Evolutionary conservation across 2,329 filamentous ascomycete species (phyloP), one percentile per base, ranked within the genome.

Genomic region (Pseudocercospora pini-densiflorae): DNA sequence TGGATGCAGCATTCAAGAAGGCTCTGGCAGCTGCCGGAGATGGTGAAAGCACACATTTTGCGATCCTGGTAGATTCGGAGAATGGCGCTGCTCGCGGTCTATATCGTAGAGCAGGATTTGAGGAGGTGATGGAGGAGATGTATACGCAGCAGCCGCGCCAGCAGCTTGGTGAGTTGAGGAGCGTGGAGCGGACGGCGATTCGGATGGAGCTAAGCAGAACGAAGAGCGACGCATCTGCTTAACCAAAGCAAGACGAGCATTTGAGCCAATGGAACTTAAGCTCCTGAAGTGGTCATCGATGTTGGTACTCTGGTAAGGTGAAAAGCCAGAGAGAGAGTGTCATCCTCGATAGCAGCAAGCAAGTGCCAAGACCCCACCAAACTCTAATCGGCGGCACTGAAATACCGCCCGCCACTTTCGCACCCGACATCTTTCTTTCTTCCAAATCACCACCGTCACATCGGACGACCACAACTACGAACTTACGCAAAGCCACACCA

Each of bases 401-500:
- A 43, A 43, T 43, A 43, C 40, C 40, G 40, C n/a, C 40, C 40
- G 40, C 40, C 36, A 40, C 14, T 43, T 43, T 43, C 16, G 36
- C 36, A 40, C 0, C 36, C 36, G 14, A 12, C 36, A 16, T 16
- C 36, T n/a, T 43, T 64, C 33, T 62, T 53, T 63, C 68, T 64
- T 40, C 61, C 51, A 59, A 33, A 64, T 66, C 63, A 69, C 61
- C 65, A 58, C 62, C 19, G 24, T 45, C 43, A 66, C n/a, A 66
- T 43, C 55, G 54, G 54, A 36, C 36, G n/a, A 33, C 12, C 27
- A 16, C 53, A n/a, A 33, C 54, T 66, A 71, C 62, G 61, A 59
- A 68, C 58, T 43, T 70, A 77, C 77, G 76, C 76, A 71, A 75
- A 78, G 76, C 76, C 75, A 70, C 75, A 77, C 74, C 73, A 77